Conservation (phyloP, 306 rosid genomes). For the Quercus bicolor region DNA sequence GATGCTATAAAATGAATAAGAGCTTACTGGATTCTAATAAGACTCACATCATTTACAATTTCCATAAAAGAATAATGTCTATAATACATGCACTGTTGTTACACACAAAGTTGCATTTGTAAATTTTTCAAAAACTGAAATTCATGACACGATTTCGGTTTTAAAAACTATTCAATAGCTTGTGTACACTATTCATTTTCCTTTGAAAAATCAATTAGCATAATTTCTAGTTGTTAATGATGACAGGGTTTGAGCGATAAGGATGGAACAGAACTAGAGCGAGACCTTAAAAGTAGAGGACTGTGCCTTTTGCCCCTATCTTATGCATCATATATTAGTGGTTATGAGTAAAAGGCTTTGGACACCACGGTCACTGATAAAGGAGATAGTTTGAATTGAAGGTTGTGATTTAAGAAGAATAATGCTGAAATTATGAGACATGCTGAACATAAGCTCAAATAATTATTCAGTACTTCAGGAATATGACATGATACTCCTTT, state of each 20-base stretch:
- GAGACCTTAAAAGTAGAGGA: constrained; percentile 56
- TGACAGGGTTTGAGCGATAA: constrained; percentile 30
- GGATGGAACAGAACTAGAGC: constrained; percentile 24
- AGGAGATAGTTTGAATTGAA: background rate
- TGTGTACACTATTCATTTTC: too few species aligned
- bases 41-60: background rate
- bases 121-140: too few species aligned
- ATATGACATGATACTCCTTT: too few species aligned
- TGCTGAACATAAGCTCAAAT: background rate
- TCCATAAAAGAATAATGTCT: background rate
- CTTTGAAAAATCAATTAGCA: background rate
- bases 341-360: constrained; percentile 22
- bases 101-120: too few species aligned
- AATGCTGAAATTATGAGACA: background rate
- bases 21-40: too few species aligned
- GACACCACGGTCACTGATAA: background rate
- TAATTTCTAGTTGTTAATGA: background rate
- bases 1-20: too few species aligned
- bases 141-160: too few species aligned
- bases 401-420: background rate
- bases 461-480: too few species aligned
- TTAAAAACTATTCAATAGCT: too few species aligned
- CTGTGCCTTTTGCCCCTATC: constrained; percentile 59
- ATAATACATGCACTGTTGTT: too few species aligned
- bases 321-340: constrained; percentile 42